Conservation (phyloP, 768 basidiomycete genomes). For the Mycena kentingensis region DNA sequence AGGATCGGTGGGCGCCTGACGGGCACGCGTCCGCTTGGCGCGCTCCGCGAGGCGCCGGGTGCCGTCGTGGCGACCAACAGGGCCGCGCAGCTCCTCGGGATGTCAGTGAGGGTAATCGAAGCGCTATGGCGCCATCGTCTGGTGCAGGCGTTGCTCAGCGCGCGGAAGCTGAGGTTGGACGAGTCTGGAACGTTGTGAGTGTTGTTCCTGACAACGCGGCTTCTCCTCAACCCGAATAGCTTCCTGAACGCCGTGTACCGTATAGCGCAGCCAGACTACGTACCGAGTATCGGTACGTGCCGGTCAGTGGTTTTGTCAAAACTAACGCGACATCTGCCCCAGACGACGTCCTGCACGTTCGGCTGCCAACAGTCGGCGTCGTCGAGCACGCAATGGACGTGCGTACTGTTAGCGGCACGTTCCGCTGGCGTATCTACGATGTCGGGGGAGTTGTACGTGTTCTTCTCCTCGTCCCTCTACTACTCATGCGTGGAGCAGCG, state of each 20-base stretch:
- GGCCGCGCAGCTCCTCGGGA: slow-evolving; percentile 57
- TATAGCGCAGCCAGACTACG: slow-evolving; percentile 67
- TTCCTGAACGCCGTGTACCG: slow-evolving; percentile 69
- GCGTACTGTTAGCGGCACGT: slow-evolving; percentile 58
- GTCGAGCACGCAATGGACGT: slow-evolving; percentile 77
- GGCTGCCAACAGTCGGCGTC: slow-evolving; percentile 79
- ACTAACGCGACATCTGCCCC: no score
- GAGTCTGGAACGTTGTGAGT: slow-evolving; percentile 80
- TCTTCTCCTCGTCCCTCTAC: no score
- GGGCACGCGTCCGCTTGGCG: slow-evolving; percentile 45
- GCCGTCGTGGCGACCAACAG: slow-evolving; percentile 51
- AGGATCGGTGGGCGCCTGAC: no score
- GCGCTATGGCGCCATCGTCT: slow-evolving; percentile 72
- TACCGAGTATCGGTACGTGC: slow-evolving; percentile 63
- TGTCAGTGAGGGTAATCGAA: slow-evolving; percentile 52
- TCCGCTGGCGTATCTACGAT: slow-evolving; percentile 81
- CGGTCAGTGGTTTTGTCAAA: no score
- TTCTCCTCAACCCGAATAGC: slow-evolving; percentile 47
- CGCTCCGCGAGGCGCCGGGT: no score
- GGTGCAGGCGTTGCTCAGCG: slow-evolving; percentile 56
- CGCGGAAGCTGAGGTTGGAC: slow-evolving; percentile 65
- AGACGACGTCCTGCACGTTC: slow-evolving; percentile 81
- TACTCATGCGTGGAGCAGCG: no score
- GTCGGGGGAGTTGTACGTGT: slow-evolving; percentile 82
- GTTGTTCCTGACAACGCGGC: no score